Evolutionary conservation across 2,329 filamentous ascomycete genomes (phyloP).

Genomic region (Hirsutella thompsonii): DNA sequence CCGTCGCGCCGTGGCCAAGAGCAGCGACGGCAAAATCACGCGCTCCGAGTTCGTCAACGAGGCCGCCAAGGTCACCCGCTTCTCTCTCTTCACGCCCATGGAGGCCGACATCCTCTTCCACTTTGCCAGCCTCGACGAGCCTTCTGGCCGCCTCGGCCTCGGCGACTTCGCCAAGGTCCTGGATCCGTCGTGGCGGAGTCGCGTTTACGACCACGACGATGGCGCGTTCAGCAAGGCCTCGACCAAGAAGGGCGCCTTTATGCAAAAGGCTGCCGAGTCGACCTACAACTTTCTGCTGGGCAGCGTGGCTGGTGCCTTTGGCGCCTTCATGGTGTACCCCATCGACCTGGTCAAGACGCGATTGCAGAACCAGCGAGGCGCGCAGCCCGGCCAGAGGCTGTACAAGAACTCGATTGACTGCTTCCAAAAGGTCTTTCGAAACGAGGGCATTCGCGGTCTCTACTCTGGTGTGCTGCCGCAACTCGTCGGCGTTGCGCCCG

Average conservation of each 20-base stretch:
- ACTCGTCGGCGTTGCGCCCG: conserved; percentile 92
- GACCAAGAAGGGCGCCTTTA: conserved; percentile 22
- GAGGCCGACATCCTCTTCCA: conserved; percentile 98
- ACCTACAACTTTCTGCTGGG: conserved; percentile 84
- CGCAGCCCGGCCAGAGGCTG: conserved; percentile 68
- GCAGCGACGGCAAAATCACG: conserved; percentile 83
- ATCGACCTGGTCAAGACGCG: conserved; percentile 98
- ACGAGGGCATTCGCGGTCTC: conserved; percentile 79
- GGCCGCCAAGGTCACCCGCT: conserved; percentile 79
- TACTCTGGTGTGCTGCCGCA: conserved; percentile 94
- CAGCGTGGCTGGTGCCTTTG: conserved; percentile 85
- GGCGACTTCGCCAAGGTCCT: conserved; percentile 88
- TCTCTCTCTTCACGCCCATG: conserved; percentile 95
- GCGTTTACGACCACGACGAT: conserved; percentile 37
- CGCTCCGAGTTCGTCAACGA: conserved; percentile 90
- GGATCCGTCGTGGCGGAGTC: conserved; percentile 78
- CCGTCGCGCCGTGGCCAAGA: conserved; percentile 72
- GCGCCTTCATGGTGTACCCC: conserved; percentile 98
- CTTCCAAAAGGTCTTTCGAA: conserved; percentile 80
- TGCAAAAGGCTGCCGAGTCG: conserved; percentile 53
- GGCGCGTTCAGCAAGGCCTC: conserved; percentile 20
- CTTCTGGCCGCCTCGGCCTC: conserved; percentile 71
- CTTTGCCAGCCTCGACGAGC: conserved; percentile 86
- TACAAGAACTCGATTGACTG: conserved; percentile 98
- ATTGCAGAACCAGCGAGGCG: conserved; percentile 90